Evolutionary conservation across 1,284 basidiomycete species (phyloP).

Genomic region (Ceratobasidium sp.): DNA sequence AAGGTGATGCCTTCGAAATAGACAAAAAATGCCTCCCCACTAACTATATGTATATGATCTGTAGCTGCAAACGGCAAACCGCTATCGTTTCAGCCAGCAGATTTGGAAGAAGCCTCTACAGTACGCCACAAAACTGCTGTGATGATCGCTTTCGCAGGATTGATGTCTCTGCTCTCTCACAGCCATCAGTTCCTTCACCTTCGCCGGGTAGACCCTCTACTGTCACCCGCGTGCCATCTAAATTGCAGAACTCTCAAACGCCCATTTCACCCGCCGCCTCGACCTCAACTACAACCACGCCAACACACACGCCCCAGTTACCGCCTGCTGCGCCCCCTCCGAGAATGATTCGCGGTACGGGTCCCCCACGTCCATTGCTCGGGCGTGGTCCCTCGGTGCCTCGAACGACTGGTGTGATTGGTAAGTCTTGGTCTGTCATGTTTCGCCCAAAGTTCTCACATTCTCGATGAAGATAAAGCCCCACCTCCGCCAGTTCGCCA

Average conservation of each 20-base stretch:
- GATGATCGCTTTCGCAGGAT: too few species aligned
- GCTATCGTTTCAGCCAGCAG: constrained; percentile 26
- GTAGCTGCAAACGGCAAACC: constrained; percentile 47
- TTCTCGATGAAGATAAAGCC: constrained; percentile 9
- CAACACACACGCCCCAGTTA: constrained; percentile 48
- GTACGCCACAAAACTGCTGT: too few species aligned
- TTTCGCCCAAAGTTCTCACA: too few species aligned
- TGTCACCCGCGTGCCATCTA: constrained; percentile 74
- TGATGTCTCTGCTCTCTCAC: too few species aligned
- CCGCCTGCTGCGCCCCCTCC: constrained; percentile 51
- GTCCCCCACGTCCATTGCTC: constrained; percentile 35
- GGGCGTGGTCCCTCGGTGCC: constrained; percentile 31
- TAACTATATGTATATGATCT: constrained; percentile 39
- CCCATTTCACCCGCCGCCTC: constrained; percentile 59
- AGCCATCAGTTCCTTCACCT: constrained; percentile 27
- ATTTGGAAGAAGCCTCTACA: constrained; percentile 23
- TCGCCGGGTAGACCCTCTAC: constrained; percentile 48
- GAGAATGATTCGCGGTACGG: constrained; percentile 37
- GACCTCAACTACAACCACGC: constrained; percentile 55
- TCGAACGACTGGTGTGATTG: constrained; percentile 64
- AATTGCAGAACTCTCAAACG: constrained; percentile 70
- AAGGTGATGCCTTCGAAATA: constrained; percentile 21
- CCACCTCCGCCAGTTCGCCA: constrained; percentile 32
- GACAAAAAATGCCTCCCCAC: neutral
- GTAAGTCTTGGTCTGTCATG: constrained; percentile 45